phyloP scores from a whole-genome alignment of 2,329 filamentous ascomycete genomes.

The Scytalidium lignicola region DNA sequence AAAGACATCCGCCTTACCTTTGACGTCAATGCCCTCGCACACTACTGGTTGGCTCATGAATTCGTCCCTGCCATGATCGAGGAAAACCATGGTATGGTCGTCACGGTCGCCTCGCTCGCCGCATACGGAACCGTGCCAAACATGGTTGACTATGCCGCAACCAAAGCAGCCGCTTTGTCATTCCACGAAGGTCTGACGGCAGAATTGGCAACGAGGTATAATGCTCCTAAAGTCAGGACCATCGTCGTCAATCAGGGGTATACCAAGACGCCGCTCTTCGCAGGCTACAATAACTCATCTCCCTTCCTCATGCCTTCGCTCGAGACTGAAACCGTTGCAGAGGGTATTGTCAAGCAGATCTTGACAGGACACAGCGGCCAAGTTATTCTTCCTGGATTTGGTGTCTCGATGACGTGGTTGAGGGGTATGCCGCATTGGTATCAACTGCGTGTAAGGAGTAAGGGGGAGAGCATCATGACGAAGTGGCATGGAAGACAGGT shows the following conservation, averaged over 20 bases:
- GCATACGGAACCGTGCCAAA: constrained; percentile 55
- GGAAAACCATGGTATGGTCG: constrained; percentile 65
- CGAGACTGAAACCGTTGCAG: constrained; percentile 58
- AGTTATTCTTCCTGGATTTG: constrained; percentile 47
- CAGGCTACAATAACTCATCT: constrained; percentile 45
- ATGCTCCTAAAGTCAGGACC: constrained; percentile 59
- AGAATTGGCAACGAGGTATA: constrained; percentile 55
- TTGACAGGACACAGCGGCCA: constrained; percentile 51
- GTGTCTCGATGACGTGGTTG: constrained; percentile 35
- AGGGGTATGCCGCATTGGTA: constrained; percentile 59
- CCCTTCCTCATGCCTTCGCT: constrained; percentile 49
- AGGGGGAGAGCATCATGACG: constrained; percentile 23
- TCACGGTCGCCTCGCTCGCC: constrained; percentile 63
- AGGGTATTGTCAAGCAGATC: constrained; percentile 57
- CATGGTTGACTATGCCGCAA: constrained; percentile 63
- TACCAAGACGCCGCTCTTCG: constrained; percentile 56
- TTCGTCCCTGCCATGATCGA: constrained; percentile 63
- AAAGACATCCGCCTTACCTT: constrained; percentile 61
- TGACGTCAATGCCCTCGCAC: constrained; percentile 64
- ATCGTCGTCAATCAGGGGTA: constrained; percentile 62
- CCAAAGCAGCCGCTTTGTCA: constrained; percentile 60
- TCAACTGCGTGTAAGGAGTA: constrained; percentile 45
- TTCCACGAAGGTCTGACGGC: constrained; percentile 63
- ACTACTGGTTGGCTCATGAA: constrained; percentile 60
- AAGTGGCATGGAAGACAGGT: constrained; percentile 27